Conservation (phyloP, 169 alveolate genomes). For the Miamiensis avidus region DNA sequence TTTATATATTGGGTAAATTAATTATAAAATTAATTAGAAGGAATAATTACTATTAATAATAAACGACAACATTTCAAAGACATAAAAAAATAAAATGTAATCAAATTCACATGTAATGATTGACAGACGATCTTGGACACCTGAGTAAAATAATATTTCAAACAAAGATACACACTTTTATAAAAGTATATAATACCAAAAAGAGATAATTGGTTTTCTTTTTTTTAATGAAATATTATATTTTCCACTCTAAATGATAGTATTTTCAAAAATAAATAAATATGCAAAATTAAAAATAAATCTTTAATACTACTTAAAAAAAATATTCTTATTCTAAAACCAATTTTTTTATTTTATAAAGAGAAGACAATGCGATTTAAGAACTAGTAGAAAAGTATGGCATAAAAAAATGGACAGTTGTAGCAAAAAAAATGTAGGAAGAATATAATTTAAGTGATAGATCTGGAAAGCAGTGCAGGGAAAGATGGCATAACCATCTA, state of each 20-base stretch:
- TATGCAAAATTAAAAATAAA: background rate
- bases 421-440: constrained; percentile 53
- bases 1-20: background rate
- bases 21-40: background rate
- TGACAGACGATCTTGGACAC: background rate
- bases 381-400: constrained; percentile 66
- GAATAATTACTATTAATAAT: background rate
- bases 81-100: no score
- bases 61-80: background rate
- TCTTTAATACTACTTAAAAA: background rate
- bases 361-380: constrained; percentile 66
- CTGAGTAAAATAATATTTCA: background rate
- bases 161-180: no score
- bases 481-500: constrained; percentile 84
- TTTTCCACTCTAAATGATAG: background rate
- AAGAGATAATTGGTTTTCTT: no score
- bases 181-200: background rate
- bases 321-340: background rate
- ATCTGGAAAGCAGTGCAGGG: constrained; percentile 83
- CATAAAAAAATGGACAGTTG: constrained; percentile 70
- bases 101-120: background rate
- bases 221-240: background rate
- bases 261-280: no score
- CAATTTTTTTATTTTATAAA: background rate
- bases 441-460: constrained; percentile 48